Evolutionary conservation across 495 filamentous ascomycete genomes (phyloP).

Genomic region (Tirmania nivea): DNA sequence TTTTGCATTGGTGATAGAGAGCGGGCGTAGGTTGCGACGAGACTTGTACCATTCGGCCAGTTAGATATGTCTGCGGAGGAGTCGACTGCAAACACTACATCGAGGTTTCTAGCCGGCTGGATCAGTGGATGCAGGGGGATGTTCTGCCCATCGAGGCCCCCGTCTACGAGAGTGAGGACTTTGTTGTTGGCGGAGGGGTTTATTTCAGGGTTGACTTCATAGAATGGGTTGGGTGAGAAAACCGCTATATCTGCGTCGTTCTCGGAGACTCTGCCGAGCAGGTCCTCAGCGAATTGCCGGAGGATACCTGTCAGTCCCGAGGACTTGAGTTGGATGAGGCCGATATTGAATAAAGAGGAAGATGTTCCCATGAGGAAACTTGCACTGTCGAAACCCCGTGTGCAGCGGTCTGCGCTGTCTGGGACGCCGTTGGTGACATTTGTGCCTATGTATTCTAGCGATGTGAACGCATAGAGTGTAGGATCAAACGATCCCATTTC

Average conservation of each 20-base stretch:
- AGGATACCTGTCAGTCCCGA: conserved; percentile 36
- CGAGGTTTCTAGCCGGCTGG: conserved; percentile 54
- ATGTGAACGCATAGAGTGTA: conserved; percentile 55
- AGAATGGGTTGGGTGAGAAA: conserved; percentile 73
- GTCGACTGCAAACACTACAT: conserved; percentile 85
- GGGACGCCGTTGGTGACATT: conserved; percentile 50
- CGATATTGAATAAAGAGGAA: conserved; percentile 69
- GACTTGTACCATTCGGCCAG: conserved; percentile 75
- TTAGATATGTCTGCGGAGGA: conserved; percentile 56
- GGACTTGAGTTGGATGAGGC: conserved; percentile 30
- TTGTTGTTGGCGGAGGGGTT: conserved; percentile 35
- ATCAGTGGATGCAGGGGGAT: conserved; percentile 71
- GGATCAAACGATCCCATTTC: conserved; percentile 77
- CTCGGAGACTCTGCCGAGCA: conserved; percentile 7
- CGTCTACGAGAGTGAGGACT: conserved; percentile 61
- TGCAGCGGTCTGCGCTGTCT: conserved; percentile 36
- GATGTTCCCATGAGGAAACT: conserved; percentile 81
- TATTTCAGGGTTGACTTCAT: conserved; percentile 37
- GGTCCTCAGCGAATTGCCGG: conserved; percentile 26
- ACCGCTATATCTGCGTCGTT: conserved; percentile 55
- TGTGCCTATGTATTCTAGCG: conserved; percentile 54
- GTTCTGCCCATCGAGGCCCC: conserved; percentile 72
- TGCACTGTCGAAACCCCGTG: conserved; percentile 63
- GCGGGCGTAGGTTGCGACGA: conserved; percentile 69
- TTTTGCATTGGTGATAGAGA: conserved; percentile 43